Evolutionary conservation across 306 rosid species (phyloP).

Genomic region (Luffa aegyptiaca): DNA sequence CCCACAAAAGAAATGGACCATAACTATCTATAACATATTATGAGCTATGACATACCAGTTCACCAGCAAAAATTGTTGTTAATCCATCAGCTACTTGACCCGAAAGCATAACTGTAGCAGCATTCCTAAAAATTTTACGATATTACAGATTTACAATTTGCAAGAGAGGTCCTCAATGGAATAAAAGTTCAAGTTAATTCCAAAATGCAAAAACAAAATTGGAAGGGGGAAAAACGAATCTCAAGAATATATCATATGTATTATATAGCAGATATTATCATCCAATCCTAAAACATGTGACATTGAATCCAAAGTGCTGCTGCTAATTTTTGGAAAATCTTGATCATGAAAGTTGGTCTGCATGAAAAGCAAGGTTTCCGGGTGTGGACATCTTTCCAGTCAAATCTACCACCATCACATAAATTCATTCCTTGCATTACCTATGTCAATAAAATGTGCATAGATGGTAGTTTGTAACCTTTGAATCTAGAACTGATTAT

Average conservation of each 20-base stretch:
- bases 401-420: background rate
- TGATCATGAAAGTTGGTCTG: background rate
- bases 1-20: background rate
- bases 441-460: background rate
- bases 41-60: slow-evolving; percentile 49
- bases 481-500: background rate
- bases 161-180: background rate
- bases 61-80: slow-evolving; percentile 72
- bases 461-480: background rate
- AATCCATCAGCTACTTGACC: slow-evolving; percentile 97
- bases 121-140: slow-evolving; percentile 36
- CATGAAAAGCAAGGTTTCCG: background rate
- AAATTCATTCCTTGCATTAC: background rate
- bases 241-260: background rate
- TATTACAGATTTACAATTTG: background rate
- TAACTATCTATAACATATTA: background rate
- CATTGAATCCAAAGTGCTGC: background rate
- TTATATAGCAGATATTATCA: background rate
- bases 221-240: background rate
- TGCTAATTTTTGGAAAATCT: background rate
- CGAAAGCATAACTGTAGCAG: slow-evolving; percentile 86
- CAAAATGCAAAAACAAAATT: background rate
- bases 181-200: background rate
- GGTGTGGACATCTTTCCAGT: background rate
- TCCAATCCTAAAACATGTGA: background rate